Conservation (phyloP, 495 filamentous ascomycete genomes). For the Lasiosphaeria ovina region DNA sequence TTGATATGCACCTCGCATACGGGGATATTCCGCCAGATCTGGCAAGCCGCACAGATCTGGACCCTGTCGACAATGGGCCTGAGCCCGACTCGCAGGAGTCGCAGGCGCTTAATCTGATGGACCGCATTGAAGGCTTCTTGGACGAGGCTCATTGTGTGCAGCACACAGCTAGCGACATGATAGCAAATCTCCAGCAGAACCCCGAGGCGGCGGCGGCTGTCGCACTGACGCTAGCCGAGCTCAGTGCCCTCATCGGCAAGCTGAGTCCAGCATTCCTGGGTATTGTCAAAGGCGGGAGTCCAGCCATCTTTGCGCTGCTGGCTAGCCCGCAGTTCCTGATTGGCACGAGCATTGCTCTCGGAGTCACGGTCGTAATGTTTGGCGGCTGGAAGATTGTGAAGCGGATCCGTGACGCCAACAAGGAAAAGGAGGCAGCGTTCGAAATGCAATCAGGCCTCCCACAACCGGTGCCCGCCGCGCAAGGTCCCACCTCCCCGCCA, state of each 20-base stretch:
- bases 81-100: constrained; percentile 45
- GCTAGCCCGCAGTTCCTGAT: constrained; percentile 90
- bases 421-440: constrained; percentile 54
- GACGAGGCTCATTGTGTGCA: constrained; percentile 87
- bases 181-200: constrained; percentile 82
- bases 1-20: constrained; percentile 89
- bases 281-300: constrained; percentile 72
- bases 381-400: constrained; percentile 98
- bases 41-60: constrained; percentile 40
- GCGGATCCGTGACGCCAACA: constrained; percentile 55
- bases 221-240: constrained; percentile 86
- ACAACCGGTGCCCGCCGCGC: constrained; percentile 1
- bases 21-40: constrained; percentile 63
- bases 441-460: constrained; percentile 41
- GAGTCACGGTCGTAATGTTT: constrained; percentile 88
- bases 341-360: constrained; percentile 81
- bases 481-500: not conserved
- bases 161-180: constrained; percentile 76
- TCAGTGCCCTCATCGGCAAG: constrained; percentile 75
- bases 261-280: constrained; percentile 78
- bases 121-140: constrained; percentile 66
- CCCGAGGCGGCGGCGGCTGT: constrained; percentile 94
- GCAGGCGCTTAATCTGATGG: constrained; percentile 64
- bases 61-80: constrained; percentile 27
- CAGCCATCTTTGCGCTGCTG: constrained; percentile 82